Conservation (phyloP, 106 monocot genomes). For the Apostasia ramifera region DNA sequence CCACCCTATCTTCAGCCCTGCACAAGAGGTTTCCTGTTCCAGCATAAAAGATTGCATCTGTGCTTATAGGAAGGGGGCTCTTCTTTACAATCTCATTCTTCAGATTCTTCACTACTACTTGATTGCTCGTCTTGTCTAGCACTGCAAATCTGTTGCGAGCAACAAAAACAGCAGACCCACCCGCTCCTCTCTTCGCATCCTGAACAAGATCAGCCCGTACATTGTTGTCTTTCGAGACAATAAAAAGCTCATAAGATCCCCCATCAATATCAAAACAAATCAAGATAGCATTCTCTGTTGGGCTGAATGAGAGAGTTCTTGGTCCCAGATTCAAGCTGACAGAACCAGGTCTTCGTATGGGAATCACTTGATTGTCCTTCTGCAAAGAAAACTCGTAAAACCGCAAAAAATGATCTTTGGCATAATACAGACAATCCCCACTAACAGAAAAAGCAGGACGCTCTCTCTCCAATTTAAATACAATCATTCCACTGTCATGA, state of each 20-base stretch:
- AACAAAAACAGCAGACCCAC: constrained; percentile 50
- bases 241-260: constrained; percentile 50
- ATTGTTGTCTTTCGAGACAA: constrained; percentile 31
- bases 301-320: constrained; percentile 50
- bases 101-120: constrained; percentile 47
- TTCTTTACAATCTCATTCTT: constrained; percentile 62
- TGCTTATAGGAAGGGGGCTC: constrained; percentile 35
- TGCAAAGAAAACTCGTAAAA: constrained; percentile 54
- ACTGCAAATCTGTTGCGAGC: constrained; percentile 64
- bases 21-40: constrained; percentile 57
- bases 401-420: constrained; percentile 53
- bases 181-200: constrained; percentile 45
- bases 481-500: constrained; percentile 75
- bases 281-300: constrained; percentile 57
- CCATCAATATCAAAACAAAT: constrained; percentile 47
- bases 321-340: constrained; percentile 62
- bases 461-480: constrained; percentile 65
- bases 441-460: constrained; percentile 56
- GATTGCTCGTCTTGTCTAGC: constrained; percentile 46
- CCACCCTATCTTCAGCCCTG: constrained; percentile 44
- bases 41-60: constrained; percentile 62
- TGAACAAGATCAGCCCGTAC: constrained; percentile 36
- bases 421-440: constrained; percentile 47
- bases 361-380: constrained; percentile 48
- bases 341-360: constrained; percentile 49